These are phyloP conservation scores for Saraca asoca DNA, from an alignment of 331 rosid genomes.

Conservation along the genomic window DNA sequence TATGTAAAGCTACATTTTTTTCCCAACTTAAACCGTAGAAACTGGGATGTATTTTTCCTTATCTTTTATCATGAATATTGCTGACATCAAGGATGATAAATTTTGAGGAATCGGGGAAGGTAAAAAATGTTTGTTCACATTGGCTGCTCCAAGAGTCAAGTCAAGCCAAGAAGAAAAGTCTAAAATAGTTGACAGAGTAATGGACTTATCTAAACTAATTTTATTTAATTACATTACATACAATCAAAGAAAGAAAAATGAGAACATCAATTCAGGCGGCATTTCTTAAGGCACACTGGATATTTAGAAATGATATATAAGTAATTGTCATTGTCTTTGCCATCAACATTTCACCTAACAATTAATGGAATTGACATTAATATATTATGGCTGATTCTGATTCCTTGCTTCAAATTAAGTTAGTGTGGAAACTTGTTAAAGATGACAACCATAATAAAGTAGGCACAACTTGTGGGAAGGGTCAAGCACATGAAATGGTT, in stretches of 20 bases:
- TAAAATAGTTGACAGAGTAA: constrained; percentile 36
- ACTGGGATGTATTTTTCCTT: too few relatives aligned
- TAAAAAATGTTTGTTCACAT: constrained; percentile 23
- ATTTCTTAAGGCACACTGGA: constrained; percentile 33
- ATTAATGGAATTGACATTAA: constrained; percentile 12
- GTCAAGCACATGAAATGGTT: constrained; percentile 46
- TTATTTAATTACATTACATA: neutral
- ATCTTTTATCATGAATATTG: neutral
- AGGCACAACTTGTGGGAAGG: constrained; percentile 37
- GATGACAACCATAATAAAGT: constrained; percentile 31
- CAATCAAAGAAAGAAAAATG: too few relatives aligned
- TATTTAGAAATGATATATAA: constrained; percentile 6
- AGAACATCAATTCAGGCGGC: constrained; percentile 41
- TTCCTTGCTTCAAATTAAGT: constrained; percentile 39
- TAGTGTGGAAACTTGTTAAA: constrained; percentile 4
- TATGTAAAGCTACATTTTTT: too few relatives aligned
- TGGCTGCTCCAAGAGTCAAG: constrained; percentile 42
- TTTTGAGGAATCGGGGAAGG: constrained; percentile 27
- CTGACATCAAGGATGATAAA: constrained; percentile 21
- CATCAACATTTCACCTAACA: constrained; percentile 56
- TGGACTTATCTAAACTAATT: constrained; percentile 31
- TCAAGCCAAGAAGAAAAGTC: constrained; percentile 31
- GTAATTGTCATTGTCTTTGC: constrained; percentile 35
- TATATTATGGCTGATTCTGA: constrained; percentile 25
- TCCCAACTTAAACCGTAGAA: too few relatives aligned